These are phyloP conservation scores for Arthrobotrys sinensis DNA, from an alignment of 2,329 filamentous ascomycete genomes.

Conservation along the genomic window DNA sequence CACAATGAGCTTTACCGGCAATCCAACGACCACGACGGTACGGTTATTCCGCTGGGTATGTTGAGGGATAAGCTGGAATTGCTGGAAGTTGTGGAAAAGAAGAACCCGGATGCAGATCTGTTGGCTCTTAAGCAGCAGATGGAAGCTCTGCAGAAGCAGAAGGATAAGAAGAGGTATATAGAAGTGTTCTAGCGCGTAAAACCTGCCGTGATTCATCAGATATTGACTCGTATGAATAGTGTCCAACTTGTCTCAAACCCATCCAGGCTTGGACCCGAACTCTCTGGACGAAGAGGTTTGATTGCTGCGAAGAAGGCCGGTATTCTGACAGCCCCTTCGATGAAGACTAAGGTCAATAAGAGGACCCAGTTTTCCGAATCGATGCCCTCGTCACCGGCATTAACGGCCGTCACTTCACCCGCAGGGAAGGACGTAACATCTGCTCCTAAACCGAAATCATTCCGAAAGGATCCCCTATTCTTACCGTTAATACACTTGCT, in stretches of 20 bases:
- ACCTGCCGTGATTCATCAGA: background rate
- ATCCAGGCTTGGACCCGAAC: constrained; percentile 56
- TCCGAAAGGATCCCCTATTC: constrained; percentile 63
- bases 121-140: constrained; percentile 59
- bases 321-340: constrained; percentile 47
- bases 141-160: constrained; percentile 54
- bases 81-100: constrained; percentile 59
- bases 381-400: constrained; percentile 55
- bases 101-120: constrained; percentile 41
- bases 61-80: constrained; percentile 59
- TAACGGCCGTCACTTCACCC: constrained; percentile 51
- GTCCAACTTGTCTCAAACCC: constrained; percentile 60
- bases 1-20: constrained; percentile 59
- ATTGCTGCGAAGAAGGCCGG: constrained; percentile 60
- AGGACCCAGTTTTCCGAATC: constrained; percentile 55
- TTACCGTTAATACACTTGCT: constrained; percentile 64
- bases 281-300: constrained; percentile 57
- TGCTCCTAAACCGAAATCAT: constrained; percentile 53
- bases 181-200: background rate
- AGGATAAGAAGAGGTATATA: constrained; percentile 60
- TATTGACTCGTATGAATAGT: constrained; percentile 48
- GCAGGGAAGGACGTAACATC: constrained; percentile 57
- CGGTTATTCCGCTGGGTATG: constrained; percentile 45
- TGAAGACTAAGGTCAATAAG: constrained; percentile 60
- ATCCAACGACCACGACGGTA: constrained; percentile 40